phyloP scores from a whole-genome alignment of 345 rosid genomes.

The Laguncularia racemosa region DNA sequence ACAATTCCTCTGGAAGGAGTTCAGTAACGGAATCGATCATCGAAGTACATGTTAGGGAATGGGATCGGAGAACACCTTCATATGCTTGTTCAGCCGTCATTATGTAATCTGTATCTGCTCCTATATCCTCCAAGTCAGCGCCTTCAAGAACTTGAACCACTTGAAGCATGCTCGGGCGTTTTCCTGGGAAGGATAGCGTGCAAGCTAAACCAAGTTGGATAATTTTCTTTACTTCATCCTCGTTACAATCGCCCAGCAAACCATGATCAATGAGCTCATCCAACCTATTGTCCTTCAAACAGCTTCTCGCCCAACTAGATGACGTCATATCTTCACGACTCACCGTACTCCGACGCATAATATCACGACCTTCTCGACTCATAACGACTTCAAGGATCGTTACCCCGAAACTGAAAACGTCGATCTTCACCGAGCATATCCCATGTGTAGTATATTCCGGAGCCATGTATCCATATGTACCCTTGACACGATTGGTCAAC shows the following conservation, averaged over 20 bases:
- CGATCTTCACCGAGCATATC: neutral
- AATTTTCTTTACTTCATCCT: neutral
- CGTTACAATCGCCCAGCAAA: slow-evolving; percentile 1
- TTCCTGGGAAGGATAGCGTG: neutral
- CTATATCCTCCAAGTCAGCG: neutral
- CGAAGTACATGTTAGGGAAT: neutral
- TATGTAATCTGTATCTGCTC: neutral
- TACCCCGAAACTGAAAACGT: slow-evolving; percentile 1
- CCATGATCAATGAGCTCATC: neutral
- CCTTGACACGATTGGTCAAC: neutral
- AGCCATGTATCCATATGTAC: neutral
- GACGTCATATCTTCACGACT: rapidly evolving
- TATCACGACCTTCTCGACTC: neutral
- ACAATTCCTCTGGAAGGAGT: neutral
- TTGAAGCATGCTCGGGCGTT: slow-evolving; percentile 4
- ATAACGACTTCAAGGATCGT: slow-evolving; percentile 6
- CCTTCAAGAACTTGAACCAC: slow-evolving; percentile 5
- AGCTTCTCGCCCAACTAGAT: neutral
- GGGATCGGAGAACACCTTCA: neutral
- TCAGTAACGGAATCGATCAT: neutral
- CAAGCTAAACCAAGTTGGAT: slow-evolving; percentile 9
- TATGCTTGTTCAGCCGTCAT: neutral
- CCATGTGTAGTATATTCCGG: rapidly evolving
- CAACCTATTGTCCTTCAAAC: neutral
- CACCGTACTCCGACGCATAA: neutral